Evolutionary conservation across 2,329 filamentous ascomycete species (phyloP), one percentile per base, ranked within the genome.

Genomic region (Thelonectria rubi): DNA sequence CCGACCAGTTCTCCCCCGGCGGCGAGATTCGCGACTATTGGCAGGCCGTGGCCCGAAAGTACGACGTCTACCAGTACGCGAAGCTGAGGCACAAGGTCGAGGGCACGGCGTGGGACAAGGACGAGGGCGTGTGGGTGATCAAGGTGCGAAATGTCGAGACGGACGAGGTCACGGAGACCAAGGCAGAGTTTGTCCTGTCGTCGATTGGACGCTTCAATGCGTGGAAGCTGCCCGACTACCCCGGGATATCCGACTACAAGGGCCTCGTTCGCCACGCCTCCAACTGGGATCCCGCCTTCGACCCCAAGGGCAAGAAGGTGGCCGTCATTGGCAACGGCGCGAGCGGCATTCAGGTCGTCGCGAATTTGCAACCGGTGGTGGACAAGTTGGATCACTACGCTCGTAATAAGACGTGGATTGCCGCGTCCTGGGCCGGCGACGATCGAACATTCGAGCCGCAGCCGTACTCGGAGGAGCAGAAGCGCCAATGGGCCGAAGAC

Each of bases 11-110:
- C 69, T 85, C 89, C 0, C 84, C 86, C 39, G 89, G 89, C 0
- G 72, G 77, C 4, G 90, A 93, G 73, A 92, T 93, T 60, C 77
- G 81, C 7, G 81, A 85, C 15, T 93, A 93, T 71, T 88, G 88
- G 87, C 82, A 90, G 66, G 74, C 74, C 0, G 74, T 90, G 3
- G 88, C 89, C 0, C 78, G 78, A 8, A 90, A 91, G 66, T 83
- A 91, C 72, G 81, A 87, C 55, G 84, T 91, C 2, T 88, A 91
- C 71, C 78, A 84, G 34, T 82, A 85, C 54, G 76, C 87, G 1
- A 81, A 83, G 57, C 79, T 88, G 10, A 76, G 81, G 9, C 85
- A 85, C 21, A 80, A 80, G n/a, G 84, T 92, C 1, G 76, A 83
- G 3, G 80, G 77, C 1, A 79, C 84, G 1, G 74, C 79, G 12